These are phyloP conservation scores for Malus hybrid DNA, from an alignment of 331 rosid species.

Conservation along the genomic window DNA sequence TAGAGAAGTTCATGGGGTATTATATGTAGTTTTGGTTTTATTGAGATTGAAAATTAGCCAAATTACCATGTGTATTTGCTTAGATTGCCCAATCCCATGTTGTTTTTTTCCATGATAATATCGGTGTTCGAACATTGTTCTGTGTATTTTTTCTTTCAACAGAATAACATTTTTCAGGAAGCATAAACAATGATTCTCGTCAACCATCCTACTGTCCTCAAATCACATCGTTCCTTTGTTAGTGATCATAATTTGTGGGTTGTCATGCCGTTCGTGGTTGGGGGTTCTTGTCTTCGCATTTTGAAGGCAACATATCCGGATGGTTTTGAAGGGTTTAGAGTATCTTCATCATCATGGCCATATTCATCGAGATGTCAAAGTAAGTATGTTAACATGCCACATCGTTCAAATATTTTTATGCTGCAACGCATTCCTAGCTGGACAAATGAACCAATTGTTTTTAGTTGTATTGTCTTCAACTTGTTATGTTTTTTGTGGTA, in stretches of 20 bases:
- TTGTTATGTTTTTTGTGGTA: neutral
- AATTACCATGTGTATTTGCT: neutral
- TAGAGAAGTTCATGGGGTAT: neutral
- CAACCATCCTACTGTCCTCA: slow-evolving; percentile 88
- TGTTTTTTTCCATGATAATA: neutral
- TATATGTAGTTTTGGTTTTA: neutral
- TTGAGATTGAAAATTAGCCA: neutral
- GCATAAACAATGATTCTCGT: slow-evolving; percentile 79
- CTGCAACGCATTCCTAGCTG: neutral
- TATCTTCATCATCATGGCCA: slow-evolving; percentile 92
- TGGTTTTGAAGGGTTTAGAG: slow-evolving; percentile 81
- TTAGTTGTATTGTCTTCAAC: neutral
- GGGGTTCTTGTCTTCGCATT: slow-evolving; percentile 92
- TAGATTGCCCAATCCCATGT: neutral
- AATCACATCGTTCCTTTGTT: slow-evolving; percentile 86
- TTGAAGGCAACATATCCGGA: slow-evolving; percentile 81
- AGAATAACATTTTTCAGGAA: slow-evolving; percentile 77
- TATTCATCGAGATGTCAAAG: slow-evolving; percentile 88
- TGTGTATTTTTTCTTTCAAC: slow-evolving; percentile 4
- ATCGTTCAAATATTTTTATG: neutral
- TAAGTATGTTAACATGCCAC: slow-evolving; percentile 10
- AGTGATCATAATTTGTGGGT: slow-evolving; percentile 80
- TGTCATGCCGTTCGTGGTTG: slow-evolving; percentile 90
- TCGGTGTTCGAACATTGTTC: neutral
- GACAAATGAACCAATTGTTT: no score